Evolutionary conservation across 257 asterid genomes (phyloP), one percentile per base, ranked within the genome.

Genomic region (Solanum dulcamara): DNA sequence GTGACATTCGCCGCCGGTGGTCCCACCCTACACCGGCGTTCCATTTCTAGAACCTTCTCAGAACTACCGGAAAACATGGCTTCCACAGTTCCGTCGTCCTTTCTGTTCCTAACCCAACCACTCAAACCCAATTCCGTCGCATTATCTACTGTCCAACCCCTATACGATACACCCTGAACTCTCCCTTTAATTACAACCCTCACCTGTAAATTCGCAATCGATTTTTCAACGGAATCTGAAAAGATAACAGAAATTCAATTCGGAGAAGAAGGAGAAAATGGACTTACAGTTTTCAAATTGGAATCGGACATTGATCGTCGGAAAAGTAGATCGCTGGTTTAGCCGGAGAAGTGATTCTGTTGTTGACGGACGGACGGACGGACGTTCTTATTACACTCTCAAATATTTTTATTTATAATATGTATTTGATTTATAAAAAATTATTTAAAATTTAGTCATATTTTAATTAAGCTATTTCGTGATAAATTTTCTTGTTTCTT

Each of bases 61-160:
- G 91, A 55, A 55, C 84, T 88, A 67, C 98, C 97, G 0, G 98
- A 94, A 88, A 96, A 92, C 75, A 96, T 64, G 30, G 97, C 99
- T 91, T 96, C 99, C 40, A 94, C 98, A 0, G 95, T 91, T 9
- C 97, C 97, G 7, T 97, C 97, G 37, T 96, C 97, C 85, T 97
- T 89, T 81, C 90, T 91, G 92, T 96, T 96, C 85, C 99, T 89
- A 30, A 95, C 98, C 99, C 99, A 96, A n/a, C 98, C 98, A 72
- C 88, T 93, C 85, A 94, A 84, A 40, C 95, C 97, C 87, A 96
- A 85, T 60, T 91, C 95, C 75, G 87, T 86, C 32, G 99, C 98
- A 88, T 93, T 96, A 24, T 92, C 94, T 37, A 93, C 82, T 1
- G 96, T 92, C 98, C 97, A 96, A 75, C 93, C 91, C 89, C 99